phyloP scores from a whole-genome alignment of 129 eudicot species.

The Erigeron canadensis region DNA sequence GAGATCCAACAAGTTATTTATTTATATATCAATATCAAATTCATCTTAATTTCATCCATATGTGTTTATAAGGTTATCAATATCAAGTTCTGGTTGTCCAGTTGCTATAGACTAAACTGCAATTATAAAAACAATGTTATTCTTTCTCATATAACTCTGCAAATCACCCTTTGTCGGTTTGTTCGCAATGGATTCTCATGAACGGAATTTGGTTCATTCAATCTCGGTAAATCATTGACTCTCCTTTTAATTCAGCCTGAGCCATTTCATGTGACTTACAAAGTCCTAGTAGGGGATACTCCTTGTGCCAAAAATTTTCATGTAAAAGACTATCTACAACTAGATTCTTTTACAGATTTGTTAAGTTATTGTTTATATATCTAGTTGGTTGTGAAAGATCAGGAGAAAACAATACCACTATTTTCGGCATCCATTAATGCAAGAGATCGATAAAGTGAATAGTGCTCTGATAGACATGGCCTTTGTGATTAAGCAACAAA shows the following conservation, averaged over 20 bases:
- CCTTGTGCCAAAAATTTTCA: background rate
- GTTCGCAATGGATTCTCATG: background rate
- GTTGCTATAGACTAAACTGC: no score
- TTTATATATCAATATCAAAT: background rate
- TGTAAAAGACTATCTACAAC: background rate
- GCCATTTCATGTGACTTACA: background rate
- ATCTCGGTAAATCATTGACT: background rate
- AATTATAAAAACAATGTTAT: background rate
- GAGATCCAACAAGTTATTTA: background rate
- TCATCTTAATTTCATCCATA: background rate
- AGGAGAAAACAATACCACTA: slow-evolving; percentile 20
- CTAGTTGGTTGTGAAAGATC: slow-evolving; percentile 33
- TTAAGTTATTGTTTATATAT: background rate
- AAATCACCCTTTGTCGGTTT: background rate
- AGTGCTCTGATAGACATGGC: slow-evolving; percentile 88
- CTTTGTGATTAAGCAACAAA: slow-evolving; percentile 86
- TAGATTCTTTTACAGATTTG: background rate
- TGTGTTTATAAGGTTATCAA: background rate
- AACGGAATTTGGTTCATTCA: background rate
- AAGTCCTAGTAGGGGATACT: background rate
- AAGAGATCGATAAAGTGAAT: slow-evolving; percentile 74
- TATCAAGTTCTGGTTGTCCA: no score
- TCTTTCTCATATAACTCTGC: background rate
- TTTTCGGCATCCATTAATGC: slow-evolving; percentile 86
- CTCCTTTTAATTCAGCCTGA: background rate